Evolutionary conservation across 2,329 filamentous ascomycete species (phyloP), one percentile per base, ranked within the genome.

Genomic region (Hymenoscyphus albidus): DNA sequence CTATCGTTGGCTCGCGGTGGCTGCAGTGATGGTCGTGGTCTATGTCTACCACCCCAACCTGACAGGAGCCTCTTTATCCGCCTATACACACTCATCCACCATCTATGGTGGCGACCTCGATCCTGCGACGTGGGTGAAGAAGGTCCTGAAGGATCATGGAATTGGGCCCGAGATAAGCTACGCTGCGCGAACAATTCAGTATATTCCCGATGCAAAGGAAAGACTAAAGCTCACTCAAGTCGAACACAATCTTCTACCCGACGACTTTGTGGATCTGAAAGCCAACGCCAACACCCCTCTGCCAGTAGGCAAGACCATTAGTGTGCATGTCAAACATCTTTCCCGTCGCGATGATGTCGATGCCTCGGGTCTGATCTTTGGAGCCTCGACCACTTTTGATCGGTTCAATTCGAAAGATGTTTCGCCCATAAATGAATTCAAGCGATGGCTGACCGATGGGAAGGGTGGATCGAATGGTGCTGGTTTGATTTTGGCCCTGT

Each of bases 361-460:
- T 68, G 79, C 82, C 12, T 82, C 82, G 54, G 81, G 83, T 68
- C 82, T 86, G 72, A 81, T 86, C 74, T 86, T 86, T 65, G 84
- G 83, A 56, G 82, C 85, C 3, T 86, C 84, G 0, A 86, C 84
- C 5, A 85, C 83, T 0, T 85, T 83, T 75, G 78, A 81, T 69
- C 78, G 83, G 55, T 84, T 87, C 73, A 82, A 77, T 72, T 80
- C 82, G 65, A 75, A 79, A 1, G 77, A 78, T 61, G 84, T 80
- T 1, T 82, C 78, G 58, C 82, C 83, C 0, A 78, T 86, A 56
- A 82, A 84, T 68, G 84, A 87, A 72, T 86, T 84, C 83, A 79
- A 79, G 3, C 83, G 82, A 73, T 86, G 84, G 84, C 78, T 86
- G 59, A 86, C 84, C 2, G 82, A 87, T 71, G 80, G 81, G 67